A percentile compares a stretch with the other conserved stretches of the same genome.
Evolutionary conservation across 208 protist genomes (phyloP).

Genomic region (Leptomonas pyrrhocoris): DNA sequence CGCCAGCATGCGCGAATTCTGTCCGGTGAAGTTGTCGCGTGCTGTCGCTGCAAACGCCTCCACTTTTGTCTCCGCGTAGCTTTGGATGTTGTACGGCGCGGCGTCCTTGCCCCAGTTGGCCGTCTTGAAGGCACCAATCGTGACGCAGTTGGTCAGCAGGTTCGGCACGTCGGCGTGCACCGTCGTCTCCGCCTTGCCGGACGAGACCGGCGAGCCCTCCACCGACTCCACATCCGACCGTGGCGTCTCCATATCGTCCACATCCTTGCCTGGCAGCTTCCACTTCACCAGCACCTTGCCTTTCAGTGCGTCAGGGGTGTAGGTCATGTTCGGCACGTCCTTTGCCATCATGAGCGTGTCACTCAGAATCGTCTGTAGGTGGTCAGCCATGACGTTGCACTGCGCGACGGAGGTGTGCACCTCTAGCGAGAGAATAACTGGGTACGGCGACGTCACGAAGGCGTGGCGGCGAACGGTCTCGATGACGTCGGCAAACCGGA

Average conservation of each 20-base stretch:
- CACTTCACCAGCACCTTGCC: slow-evolving; percentile 72
- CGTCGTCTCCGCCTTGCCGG: slow-evolving; percentile 17
- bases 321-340: slow-evolving; percentile 34
- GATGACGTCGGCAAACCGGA: slow-evolving; percentile 64
- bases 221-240: slow-evolving; percentile 6
- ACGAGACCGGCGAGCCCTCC: not conserved
- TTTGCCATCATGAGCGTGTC: slow-evolving; percentile 48
- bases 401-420: slow-evolving; percentile 70
- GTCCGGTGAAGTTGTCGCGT: slow-evolving; percentile 35
- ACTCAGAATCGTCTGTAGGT: slow-evolving; percentile 58
- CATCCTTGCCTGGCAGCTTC: slow-evolving; percentile 43
- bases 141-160: slow-evolving; percentile 45
- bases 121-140: slow-evolving; percentile 52
- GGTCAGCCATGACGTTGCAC: slow-evolving; percentile 67
- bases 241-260: slow-evolving; percentile 31
- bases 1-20: slow-evolving; percentile 72
- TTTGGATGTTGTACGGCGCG: slow-evolving; percentile 58
- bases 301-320: slow-evolving; percentile 57
- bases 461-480: slow-evolving; percentile 60
- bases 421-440: slow-evolving; percentile 86
- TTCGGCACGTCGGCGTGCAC: slow-evolving; percentile 24
- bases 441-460: slow-evolving; percentile 69
- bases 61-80: slow-evolving; percentile 59
- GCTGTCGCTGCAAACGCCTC: slow-evolving; percentile 31
- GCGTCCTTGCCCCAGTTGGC: slow-evolving; percentile 51